Conservation (phyloP, 2,329 filamentous ascomycete genomes). For the Colletotrichum truncatum region DNA sequence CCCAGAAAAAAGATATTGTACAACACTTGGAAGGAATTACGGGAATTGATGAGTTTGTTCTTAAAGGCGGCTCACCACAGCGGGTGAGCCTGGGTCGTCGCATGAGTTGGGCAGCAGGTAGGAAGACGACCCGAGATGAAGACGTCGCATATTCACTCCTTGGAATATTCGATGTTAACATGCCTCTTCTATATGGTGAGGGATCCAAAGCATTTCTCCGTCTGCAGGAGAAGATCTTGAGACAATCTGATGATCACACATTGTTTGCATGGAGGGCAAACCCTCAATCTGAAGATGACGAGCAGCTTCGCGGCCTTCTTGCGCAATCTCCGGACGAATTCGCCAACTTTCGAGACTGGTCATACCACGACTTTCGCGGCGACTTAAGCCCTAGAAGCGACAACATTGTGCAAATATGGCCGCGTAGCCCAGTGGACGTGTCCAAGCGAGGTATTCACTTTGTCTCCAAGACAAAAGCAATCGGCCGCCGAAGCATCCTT, state of each 20-base stretch:
- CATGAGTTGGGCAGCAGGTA: constrained; percentile 40
- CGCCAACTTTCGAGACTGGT: constrained; percentile 7
- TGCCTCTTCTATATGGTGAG: constrained; percentile 39
- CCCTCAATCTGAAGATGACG: not conserved
- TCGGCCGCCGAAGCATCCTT: not conserved
- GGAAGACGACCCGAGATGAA: constrained; percentile 34
- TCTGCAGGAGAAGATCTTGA: constrained; percentile 16
- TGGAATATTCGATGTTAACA: constrained; percentile 39
- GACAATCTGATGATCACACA: constrained; percentile 1
- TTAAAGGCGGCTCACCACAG: not conserved
- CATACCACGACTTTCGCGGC: not conserved
- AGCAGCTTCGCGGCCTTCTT: not conserved
- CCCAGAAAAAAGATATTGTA: not conserved
- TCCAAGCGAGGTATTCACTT: constrained; percentile 4
- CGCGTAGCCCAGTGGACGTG: not conserved
- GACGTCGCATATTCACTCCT: constrained; percentile 39
- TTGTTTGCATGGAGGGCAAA: not conserved
- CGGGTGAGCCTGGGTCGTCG: constrained; percentile 33
- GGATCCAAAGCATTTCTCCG: constrained; percentile 34
- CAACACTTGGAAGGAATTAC: not conserved
- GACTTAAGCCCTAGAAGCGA: not conserved
- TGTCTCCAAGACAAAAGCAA: not conserved
- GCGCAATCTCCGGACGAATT: constrained; percentile 7
- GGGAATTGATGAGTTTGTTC: not conserved
- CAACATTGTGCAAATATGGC: not conserved